Evolutionary conservation across 2,329 filamentous ascomycete genomes (phyloP).

Genomic region (Alternaria atra): DNA sequence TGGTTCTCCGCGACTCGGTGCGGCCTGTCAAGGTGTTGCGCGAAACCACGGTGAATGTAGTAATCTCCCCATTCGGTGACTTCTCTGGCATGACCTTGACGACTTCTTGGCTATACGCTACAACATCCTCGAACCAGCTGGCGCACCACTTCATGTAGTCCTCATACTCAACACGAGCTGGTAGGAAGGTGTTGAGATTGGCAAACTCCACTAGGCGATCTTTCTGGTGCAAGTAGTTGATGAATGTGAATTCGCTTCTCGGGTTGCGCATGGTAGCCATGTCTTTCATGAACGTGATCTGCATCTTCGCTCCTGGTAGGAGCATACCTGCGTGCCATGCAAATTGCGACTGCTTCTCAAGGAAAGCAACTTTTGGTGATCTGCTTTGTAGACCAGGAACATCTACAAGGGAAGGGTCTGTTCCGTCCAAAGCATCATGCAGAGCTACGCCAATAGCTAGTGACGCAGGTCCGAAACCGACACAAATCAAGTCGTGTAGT

Average conservation of each 20-base stretch:
- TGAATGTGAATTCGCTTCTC: conserved; percentile 89
- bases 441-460: conserved; percentile 89
- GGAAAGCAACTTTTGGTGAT: conserved; percentile 78
- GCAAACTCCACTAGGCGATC: conserved; percentile 87
- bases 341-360: conserved; percentile 85
- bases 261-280: conserved; percentile 89
- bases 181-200: conserved; percentile 88
- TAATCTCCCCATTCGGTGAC: conserved; percentile 61
- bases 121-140: conserved; percentile 74
- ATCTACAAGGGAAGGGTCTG: conserved; percentile 44
- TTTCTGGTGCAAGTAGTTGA: conserved; percentile 90
- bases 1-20: conserved; percentile 63
- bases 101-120: conserved; percentile 82
- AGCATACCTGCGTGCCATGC: conserved; percentile 97
- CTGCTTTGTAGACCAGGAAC: conserved; percentile 48
- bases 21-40: conserved; percentile 68
- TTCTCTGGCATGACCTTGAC: conserved; percentile 72
- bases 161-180: conserved; percentile 87
- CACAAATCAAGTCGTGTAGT: conserved; percentile 84
- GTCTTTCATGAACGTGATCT: conserved; percentile 97
- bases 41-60: conserved; percentile 73
- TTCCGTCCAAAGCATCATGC: conserved; percentile 71
- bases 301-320: conserved; percentile 91
- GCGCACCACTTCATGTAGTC: conserved; percentile 97
- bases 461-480: conserved; percentile 92